Conservation (phyloP, 176 grass and related monocot genomes). For the Paspalum notatum region DNA sequence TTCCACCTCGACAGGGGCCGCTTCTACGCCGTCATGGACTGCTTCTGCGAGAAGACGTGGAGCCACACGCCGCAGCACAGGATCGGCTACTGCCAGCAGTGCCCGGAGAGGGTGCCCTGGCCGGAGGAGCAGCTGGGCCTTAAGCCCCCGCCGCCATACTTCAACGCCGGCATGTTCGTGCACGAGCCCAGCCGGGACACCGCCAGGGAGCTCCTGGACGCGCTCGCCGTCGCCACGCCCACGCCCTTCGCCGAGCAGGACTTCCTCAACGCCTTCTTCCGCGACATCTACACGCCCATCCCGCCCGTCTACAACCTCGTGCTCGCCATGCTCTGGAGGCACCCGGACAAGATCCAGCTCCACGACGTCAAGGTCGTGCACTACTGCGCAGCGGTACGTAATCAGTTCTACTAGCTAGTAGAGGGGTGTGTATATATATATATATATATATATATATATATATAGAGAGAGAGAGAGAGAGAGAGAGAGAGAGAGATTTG, state of each 20-base stretch:
- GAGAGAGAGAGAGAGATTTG: no score
- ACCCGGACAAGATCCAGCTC: slow-evolving; percentile 71
- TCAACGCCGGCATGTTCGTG: slow-evolving; percentile 93
- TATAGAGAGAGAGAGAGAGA: no score
- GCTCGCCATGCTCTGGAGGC: slow-evolving; percentile 85
- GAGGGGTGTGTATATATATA: no score
- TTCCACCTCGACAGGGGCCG: slow-evolving; percentile 47
- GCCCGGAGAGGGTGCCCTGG: slow-evolving; percentile 55
- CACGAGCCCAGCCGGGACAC: slow-evolving; percentile 59
- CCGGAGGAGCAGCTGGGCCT: slow-evolving; percentile 49
- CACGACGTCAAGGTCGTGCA: slow-evolving; percentile 80
- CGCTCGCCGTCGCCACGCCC: slow-evolving; percentile 44
- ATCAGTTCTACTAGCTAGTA: no score
- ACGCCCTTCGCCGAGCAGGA: slow-evolving; percentile 90
- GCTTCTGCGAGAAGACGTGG: slow-evolving; percentile 97
- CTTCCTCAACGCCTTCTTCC: slow-evolving; percentile 84
- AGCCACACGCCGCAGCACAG: slow-evolving; percentile 75
- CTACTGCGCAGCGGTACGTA: slow-evolving; percentile 86
- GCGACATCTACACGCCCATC: slow-evolving; percentile 62
- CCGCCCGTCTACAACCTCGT: slow-evolving; percentile 72
- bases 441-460: no score
- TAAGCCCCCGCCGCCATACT: slow-evolving; percentile 70
- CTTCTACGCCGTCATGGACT: slow-evolving; percentile 85
- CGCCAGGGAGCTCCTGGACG: slow-evolving; percentile 45
- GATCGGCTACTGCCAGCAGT: slow-evolving; percentile 83